Base-by-base conservation (phyloP, 306 rosid species). In the Vigna nakashimae region DNA sequence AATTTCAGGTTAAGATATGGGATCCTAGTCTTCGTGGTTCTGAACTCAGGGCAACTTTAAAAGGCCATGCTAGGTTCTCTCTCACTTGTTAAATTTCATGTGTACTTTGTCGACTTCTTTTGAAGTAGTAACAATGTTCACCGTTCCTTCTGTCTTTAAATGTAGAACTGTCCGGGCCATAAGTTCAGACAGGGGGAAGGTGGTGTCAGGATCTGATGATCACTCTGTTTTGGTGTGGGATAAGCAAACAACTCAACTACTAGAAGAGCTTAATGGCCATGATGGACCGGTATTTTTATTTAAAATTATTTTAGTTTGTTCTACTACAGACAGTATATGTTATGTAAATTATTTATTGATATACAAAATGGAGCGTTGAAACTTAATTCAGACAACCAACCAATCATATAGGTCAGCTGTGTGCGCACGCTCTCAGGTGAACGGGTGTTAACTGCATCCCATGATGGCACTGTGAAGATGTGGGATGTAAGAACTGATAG, bases 401-500 rank as follows among this genome's bases (percentile, higher is more conserved):
- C 75, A 74, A 77, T 71, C 74, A 75, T 84, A 88, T 84, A 95
- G 99, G 94, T 95, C 78, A 95, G 96, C 87, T 87, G 93, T 85
- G 99, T 93, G 62, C 97, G 97, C 82, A 91, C 84, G 90, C 89
- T 95, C 80, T 95, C 99, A 13, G 99, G 98, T 62, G 99, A 95
- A 79, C 99, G 99, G 67, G 99, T 92, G 71, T 89, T 95, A 68
- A 89, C 98, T 50, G 92, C 99, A 69, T 93, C 97, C 34, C 96
- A 95, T 79, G 99, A 95, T 85, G 99, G 99, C 69, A 91, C 92
- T 75, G 97, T 95, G 84, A 95, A 95, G 85, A 95, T 95, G 99
- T 95, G 98, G 98, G 99, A 95, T 81, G 98, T 95, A 50, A 89
- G 99, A 90, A 95, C 99, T 59, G 98, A 95, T 85, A 91, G 91